Evolutionary conservation across 768 basidiomycete species (phyloP).

Genomic region (Auricularia heimuer): DNA sequence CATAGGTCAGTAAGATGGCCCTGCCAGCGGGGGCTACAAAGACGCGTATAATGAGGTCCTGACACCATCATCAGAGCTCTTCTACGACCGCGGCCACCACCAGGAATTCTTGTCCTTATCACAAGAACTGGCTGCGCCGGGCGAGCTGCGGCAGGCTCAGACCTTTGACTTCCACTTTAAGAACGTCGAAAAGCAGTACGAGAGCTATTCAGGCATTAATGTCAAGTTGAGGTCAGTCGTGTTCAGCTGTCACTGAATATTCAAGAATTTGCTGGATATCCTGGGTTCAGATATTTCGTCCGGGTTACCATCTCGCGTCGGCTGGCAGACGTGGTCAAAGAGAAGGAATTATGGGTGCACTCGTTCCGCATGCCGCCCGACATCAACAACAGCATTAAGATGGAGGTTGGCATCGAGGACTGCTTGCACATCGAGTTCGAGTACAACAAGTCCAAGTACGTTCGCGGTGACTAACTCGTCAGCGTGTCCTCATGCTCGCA

Average conservation of each 20-base stretch:
- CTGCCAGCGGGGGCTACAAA: neutral
- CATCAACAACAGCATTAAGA: slow-evolving; percentile 96
- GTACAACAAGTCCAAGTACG: slow-evolving; percentile 98
- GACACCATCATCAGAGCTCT: slow-evolving; percentile 48
- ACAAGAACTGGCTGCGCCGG: slow-evolving; percentile 91
- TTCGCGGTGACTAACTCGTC: slow-evolving; percentile 8
- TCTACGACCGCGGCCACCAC: slow-evolving; percentile 96
- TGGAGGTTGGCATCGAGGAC: slow-evolving; percentile 99
- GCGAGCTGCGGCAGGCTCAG: slow-evolving; percentile 93
- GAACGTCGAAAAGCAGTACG: slow-evolving; percentile 98
- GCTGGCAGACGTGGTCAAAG: slow-evolving; percentile 89
- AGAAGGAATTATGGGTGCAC: slow-evolving; percentile 95
- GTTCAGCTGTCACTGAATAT: neutral
- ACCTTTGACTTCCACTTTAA: slow-evolving; percentile 97
- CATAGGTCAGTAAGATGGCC: slow-evolving; percentile 53
- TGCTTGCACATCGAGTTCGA: slow-evolving; percentile 99
- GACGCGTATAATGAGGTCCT: neutral
- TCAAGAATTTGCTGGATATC: slow-evolving; percentile 3
- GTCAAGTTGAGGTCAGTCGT: slow-evolving; percentile 80
- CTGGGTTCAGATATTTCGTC: slow-evolving; percentile 65
- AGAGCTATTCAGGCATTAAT: slow-evolving; percentile 96
- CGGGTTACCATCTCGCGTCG: slow-evolving; percentile 84
- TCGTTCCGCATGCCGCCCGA: slow-evolving; percentile 98
- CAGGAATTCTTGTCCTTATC: slow-evolving; percentile 95
- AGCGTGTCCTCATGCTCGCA: slow-evolving; percentile 22